phyloP scores from a whole-genome alignment of 768 basidiomycete genomes.

The Phallus indusiatus region DNA sequence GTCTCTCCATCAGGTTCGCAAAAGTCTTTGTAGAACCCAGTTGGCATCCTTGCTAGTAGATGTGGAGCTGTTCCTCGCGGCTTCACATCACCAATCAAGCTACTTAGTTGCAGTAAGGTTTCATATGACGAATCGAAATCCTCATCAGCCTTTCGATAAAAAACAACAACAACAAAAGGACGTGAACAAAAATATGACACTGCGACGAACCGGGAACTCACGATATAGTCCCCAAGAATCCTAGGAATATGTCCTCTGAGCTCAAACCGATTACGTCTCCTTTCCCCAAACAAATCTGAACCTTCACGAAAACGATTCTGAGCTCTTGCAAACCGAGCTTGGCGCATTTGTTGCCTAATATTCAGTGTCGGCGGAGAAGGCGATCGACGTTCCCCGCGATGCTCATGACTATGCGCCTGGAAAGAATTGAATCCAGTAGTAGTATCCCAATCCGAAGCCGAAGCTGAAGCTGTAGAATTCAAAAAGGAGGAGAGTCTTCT shows the following conservation, averaged over 20 bases:
- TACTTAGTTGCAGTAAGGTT: conserved; percentile 47
- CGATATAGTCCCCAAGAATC: conserved; percentile 39
- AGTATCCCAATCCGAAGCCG: background rate
- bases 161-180: conserved; percentile 7
- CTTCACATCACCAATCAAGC: conserved; percentile 57
- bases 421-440: background rate
- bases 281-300: conserved; percentile 2
- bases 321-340: conserved; percentile 6
- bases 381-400: conserved; percentile 1
- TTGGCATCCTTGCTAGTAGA: conserved; percentile 50
- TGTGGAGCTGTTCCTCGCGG: conserved; percentile 55
- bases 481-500: conserved; percentile 6
- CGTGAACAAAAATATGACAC: background rate
- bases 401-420: background rate
- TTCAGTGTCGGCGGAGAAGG: conserved; percentile 1
- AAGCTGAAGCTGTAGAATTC: background rate
- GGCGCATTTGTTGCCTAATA: conserved; percentile 2
- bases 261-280: background rate
- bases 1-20: conserved; percentile 53
- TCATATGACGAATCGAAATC: conserved; percentile 74
- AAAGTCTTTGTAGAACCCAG: conserved; percentile 60
- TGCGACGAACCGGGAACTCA: conserved; percentile 22
- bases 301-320: conserved; percentile 5
- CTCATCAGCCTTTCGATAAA: conserved; percentile 52
- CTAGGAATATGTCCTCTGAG: conserved; percentile 1